Evolutionary conservation across 192 early-diverging fungal species (phyloP).

Genomic region (Umbelopsis sp.): DNA sequence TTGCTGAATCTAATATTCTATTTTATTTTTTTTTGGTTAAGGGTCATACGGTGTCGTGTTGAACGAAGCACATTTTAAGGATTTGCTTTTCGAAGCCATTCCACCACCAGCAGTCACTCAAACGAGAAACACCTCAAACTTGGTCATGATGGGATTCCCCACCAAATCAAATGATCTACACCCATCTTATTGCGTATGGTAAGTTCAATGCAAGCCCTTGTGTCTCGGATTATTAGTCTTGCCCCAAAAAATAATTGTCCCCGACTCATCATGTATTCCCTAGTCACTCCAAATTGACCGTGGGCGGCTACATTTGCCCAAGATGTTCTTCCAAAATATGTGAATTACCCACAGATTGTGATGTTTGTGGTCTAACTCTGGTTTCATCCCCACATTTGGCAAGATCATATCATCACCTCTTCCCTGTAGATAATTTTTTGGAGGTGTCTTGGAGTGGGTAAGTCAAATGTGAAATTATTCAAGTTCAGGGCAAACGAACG

Average conservation of each 20-base stretch:
- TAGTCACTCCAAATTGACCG: slow-evolving; percentile 68
- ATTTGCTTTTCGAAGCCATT: slow-evolving; percentile 81
- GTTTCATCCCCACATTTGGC: slow-evolving; percentile 91
- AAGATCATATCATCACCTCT: slow-evolving; percentile 92
- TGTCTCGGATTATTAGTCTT: slow-evolving; percentile 2
- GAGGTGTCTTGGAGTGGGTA: slow-evolving; percentile 62
- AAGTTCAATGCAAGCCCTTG: slow-evolving; percentile 6
- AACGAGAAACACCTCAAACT: slow-evolving; percentile 60
- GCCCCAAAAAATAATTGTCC: slow-evolving; percentile 7
- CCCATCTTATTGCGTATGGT: slow-evolving; percentile 82
- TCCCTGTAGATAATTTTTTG: slow-evolving; percentile 84
- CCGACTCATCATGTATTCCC: slow-evolving; percentile 17
- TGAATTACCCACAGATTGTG: slow-evolving; percentile 90
- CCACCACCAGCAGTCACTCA: slow-evolving; percentile 81
- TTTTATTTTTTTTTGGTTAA: slow-evolving; percentile 27
- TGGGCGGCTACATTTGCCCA: slow-evolving; percentile 85
- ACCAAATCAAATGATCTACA: slow-evolving; percentile 47
- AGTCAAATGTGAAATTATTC: slow-evolving; percentile 24
- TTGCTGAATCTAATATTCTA: too few relatives aligned
- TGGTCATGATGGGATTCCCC: slow-evolving; percentile 96
- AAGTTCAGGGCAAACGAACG: background rate
- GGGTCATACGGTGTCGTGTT: slow-evolving; percentile 81
- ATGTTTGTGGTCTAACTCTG: slow-evolving; percentile 84
- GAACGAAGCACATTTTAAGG: slow-evolving; percentile 83
- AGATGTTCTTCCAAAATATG: slow-evolving; percentile 82